Percentiles rank a stretch among this genome's conserved stretches.
phyloP scores from a whole-genome alignment of 768 basidiomycete genomes.

The Lactifluus pinguis region DNA sequence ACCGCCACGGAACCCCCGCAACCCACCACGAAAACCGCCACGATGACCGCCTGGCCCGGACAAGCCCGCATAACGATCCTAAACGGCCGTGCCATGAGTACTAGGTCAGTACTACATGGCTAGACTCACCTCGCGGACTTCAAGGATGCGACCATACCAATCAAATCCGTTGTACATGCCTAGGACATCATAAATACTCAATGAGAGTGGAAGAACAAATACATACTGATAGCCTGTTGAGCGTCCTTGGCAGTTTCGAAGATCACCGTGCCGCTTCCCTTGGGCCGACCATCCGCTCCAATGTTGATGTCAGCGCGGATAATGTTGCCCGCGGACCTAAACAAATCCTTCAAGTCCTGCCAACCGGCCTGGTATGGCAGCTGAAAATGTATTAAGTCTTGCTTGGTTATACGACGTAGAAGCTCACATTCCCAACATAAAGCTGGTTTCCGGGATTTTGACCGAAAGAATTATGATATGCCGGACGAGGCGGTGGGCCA shows the following conservation, averaged over 20 bases:
- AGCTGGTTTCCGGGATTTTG: slow-evolving; percentile 85
- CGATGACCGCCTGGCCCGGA: slow-evolving; percentile 53
- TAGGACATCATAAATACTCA: slow-evolving; percentile 26
- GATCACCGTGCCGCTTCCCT: slow-evolving; percentile 96
- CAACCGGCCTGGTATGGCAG: slow-evolving; percentile 95
- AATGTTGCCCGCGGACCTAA: slow-evolving; percentile 92
- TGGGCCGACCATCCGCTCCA: slow-evolving; percentile 84
- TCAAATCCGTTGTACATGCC: slow-evolving; percentile 97
- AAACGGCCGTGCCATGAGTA: neutral
- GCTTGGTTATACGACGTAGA: neutral
- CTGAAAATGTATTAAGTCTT: slow-evolving; percentile 32
- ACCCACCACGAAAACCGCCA: slow-evolving; percentile 42
- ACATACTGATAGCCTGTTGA: slow-evolving; percentile 81
- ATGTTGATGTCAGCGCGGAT: slow-evolving; percentile 94
- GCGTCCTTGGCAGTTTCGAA: slow-evolving; percentile 90
- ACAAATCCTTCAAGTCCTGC: slow-evolving; percentile 97
- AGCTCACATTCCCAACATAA: slow-evolving; percentile 81
- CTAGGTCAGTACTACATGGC: neutral
- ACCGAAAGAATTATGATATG: slow-evolving; percentile 67
- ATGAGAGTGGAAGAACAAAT: neutral
- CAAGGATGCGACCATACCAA: slow-evolving; percentile 92
- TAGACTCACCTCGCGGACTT: slow-evolving; percentile 79
- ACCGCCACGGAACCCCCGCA: slow-evolving; percentile 36
- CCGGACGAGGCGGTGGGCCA: slow-evolving; percentile 72
- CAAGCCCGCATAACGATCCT: slow-evolving; percentile 87